phyloP scores from a whole-genome alignment of 2,329 filamentous ascomycete genomes.

The Escovopsis sp. region DNA sequence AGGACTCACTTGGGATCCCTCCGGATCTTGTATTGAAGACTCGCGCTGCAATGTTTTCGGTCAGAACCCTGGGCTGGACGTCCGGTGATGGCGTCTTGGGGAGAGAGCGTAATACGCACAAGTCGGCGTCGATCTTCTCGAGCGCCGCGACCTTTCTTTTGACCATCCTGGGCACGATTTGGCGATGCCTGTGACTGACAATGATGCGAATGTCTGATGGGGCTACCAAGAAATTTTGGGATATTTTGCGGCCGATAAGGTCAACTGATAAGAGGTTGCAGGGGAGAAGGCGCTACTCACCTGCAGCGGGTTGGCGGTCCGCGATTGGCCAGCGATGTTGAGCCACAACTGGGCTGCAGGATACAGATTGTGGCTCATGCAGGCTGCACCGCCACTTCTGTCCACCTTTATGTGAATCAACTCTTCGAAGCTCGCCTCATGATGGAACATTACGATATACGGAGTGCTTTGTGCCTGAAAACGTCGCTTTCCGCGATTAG shows the following conservation, averaged over 20 bases:
- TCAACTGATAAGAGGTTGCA: not conserved
- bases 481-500: not conserved
- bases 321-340: too few relatives aligned
- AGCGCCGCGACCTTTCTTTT: constrained; percentile 85
- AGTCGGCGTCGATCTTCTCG: constrained; percentile 87
- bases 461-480: not conserved
- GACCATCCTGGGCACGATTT: constrained; percentile 38
- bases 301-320: too few relatives aligned
- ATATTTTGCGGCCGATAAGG: constrained; percentile 1
- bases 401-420: too few relatives aligned
- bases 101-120: constrained; percentile 31
- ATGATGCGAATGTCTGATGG: not conserved
- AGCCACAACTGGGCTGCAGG: too few relatives aligned
- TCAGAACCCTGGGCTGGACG: not conserved
- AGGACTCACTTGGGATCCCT: constrained; percentile 58
- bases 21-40: constrained; percentile 81
- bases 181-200: not conserved
- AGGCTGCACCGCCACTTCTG: too few relatives aligned
- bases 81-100: too few relatives aligned
- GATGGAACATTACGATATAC: too few relatives aligned
- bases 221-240: constrained; percentile 1
- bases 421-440: too few relatives aligned
- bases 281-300: too few relatives aligned
- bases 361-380: too few relatives aligned
- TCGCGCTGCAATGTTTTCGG: constrained; percentile 42